phyloP scores from a whole-genome alignment of 352 stramenopile species.

The Pythium aristosporum region DNA sequence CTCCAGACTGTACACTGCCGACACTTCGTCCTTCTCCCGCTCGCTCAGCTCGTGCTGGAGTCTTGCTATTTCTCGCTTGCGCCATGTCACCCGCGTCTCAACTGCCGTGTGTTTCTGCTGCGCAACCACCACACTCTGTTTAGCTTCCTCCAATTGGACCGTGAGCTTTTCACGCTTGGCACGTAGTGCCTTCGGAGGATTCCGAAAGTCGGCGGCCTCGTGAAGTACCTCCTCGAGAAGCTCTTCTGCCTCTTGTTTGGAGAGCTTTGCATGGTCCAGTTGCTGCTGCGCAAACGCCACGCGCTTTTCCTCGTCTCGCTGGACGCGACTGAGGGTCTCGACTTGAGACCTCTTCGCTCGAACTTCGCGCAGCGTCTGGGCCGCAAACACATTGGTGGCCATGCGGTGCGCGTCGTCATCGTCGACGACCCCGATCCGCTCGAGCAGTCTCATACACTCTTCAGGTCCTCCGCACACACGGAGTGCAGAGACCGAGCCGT shows the following conservation, averaged over 20 bases:
- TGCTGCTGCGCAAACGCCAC: slow-evolving; percentile 31
- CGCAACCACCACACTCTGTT: slow-evolving; percentile 17
- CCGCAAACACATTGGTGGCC: slow-evolving; percentile 54
- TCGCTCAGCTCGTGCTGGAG: slow-evolving; percentile 26
- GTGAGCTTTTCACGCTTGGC: slow-evolving; percentile 33
- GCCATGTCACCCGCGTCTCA: slow-evolving; percentile 6
- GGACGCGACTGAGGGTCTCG: slow-evolving; percentile 14
- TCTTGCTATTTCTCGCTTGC: slow-evolving; percentile 22
- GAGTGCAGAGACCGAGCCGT: slow-evolving; percentile 25
- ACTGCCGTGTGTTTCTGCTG: slow-evolving; percentile 22
- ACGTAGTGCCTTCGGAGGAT: slow-evolving; percentile 53
- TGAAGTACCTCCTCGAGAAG: slow-evolving; percentile 40
- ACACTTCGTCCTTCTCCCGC: slow-evolving; percentile 46
- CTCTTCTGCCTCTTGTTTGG: slow-evolving; percentile 24
- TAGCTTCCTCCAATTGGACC: slow-evolving; percentile 34
- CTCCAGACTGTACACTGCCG: slow-evolving; percentile 49
- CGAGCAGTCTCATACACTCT: slow-evolving; percentile 30
- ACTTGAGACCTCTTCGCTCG: slow-evolving; percentile 26
- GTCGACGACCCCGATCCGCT: slow-evolving; percentile 40
- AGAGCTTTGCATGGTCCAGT: slow-evolving; percentile 32
- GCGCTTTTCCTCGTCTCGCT: slow-evolving; percentile 36
- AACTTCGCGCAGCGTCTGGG: slow-evolving; percentile 34
- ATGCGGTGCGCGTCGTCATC: slow-evolving; percentile 47
- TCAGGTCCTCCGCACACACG: slow-evolving; percentile 25
- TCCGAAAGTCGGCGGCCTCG: slow-evolving; percentile 61